phyloP scores from a whole-genome alignment of 2,329 filamentous ascomycete genomes.

The Trichophyton simii region DNA sequence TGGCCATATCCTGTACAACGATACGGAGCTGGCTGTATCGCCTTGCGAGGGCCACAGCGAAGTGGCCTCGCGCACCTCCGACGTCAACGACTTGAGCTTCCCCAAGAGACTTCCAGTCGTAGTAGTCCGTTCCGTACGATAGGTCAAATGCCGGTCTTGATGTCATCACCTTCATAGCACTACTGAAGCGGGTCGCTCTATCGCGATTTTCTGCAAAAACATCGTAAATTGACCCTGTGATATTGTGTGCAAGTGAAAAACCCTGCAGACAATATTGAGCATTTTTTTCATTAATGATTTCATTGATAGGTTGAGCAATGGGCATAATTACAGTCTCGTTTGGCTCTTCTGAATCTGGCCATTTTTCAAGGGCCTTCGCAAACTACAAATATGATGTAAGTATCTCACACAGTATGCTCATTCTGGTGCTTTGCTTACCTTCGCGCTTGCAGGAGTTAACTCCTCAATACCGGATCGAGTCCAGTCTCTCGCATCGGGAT shows the following conservation, averaged over 20 bases:
- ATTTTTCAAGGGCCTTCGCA: not conserved
- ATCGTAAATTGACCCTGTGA: slow-evolving; percentile 8
- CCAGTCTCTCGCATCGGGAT: slow-evolving; percentile 3
- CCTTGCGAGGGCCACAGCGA: not conserved
- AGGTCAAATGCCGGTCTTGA: not conserved
- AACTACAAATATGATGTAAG: slow-evolving; percentile 14
- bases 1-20: not conserved
- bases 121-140: slow-evolving; percentile 1
- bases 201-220: slow-evolving; percentile 9
- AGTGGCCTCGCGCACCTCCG: slow-evolving; percentile 10
- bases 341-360: not conserved
- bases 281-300: slow-evolving; percentile 9
- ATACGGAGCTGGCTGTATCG: not conserved
- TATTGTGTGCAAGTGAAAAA: slow-evolving; percentile 8
- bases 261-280: slow-evolving; percentile 21
- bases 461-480: slow-evolving; percentile 10
- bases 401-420: not conserved
- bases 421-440: not conserved
- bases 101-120: slow-evolving; percentile 10
- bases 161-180: not conserved
- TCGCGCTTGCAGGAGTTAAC: slow-evolving; percentile 7
- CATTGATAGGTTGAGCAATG: not conserved
- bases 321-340: not conserved
- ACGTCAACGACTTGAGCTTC: slow-evolving; percentile 12
- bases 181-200: slow-evolving; percentile 7